Conservation (phyloP, 1,139 yeast genomes). For the Suhomyces panamericanus region DNA sequence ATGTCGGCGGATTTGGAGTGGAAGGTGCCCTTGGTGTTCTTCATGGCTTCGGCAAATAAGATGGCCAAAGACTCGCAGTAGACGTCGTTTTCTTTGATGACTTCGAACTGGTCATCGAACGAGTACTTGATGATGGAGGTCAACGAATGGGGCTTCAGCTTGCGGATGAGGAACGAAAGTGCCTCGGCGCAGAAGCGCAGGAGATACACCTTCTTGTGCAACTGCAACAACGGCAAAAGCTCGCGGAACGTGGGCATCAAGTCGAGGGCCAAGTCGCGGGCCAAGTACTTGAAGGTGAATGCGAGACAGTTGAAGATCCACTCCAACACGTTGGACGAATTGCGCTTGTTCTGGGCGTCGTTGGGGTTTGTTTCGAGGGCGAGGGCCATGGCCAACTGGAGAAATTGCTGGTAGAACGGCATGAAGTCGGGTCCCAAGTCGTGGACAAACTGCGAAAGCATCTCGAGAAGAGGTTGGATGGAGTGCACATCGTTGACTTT, state of each 20-base stretch:
- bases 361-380: conserved; percentile 50
- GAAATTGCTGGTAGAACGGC: conserved; percentile 58
- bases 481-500: conserved; percentile 64
- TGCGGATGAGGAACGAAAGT: conserved; percentile 76
- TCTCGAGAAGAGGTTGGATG: conserved; percentile 77
- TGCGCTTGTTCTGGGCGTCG: conserved; percentile 42
- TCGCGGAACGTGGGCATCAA: conserved; percentile 66
- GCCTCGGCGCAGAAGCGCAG: conserved; percentile 91
- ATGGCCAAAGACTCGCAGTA: conserved; percentile 59
- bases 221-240: conserved; percentile 62
- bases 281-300: conserved; percentile 82
- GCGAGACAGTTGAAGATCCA: conserved; percentile 86
- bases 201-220: conserved; percentile 58
- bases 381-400: conserved; percentile 52
- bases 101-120: conserved; percentile 45
- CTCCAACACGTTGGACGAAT: conserved; percentile 70
- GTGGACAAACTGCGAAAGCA: conserved; percentile 82
- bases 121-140: conserved; percentile 49
- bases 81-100: conserved; percentile 34
- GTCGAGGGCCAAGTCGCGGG: conserved; percentile 61
- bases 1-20: conserved; percentile 69
- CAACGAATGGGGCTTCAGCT: conserved; percentile 55
- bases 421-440: conserved; percentile 92
- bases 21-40: conserved; percentile 66
- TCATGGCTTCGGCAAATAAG: conserved; percentile 73